Conservation (phyloP, 1,284 basidiomycete species). For the Papiliotrema flavescens region DNA sequence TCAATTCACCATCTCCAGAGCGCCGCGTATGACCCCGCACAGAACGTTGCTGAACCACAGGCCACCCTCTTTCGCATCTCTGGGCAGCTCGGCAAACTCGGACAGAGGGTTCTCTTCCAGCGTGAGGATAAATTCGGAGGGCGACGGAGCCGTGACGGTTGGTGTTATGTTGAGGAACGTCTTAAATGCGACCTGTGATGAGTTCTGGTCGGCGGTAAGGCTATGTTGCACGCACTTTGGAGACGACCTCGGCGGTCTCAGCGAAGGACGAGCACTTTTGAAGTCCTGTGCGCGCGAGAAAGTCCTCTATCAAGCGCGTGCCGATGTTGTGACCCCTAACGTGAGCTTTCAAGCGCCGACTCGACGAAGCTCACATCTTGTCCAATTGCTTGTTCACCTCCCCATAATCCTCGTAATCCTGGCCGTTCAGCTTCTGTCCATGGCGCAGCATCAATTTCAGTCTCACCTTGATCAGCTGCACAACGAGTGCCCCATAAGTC, state of each 20-base stretch:
- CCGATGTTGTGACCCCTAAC: conserved; percentile 98
- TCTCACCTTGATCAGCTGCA: conserved; percentile 81
- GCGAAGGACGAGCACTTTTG: conserved; percentile 85
- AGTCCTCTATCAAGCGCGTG: conserved; percentile 93
- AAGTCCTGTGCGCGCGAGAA: conserved; percentile 82
- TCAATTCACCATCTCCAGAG: conserved; percentile 86
- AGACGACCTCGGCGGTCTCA: conserved; percentile 88
- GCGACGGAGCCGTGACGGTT: conserved; percentile 55
- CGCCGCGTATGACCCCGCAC: conserved; percentile 87
- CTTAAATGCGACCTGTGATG: conserved; percentile 88
- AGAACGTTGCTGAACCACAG: conserved; percentile 96
- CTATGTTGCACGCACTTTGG: conserved; percentile 59
- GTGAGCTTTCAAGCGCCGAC: not conserved
- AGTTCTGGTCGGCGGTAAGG: not conserved
- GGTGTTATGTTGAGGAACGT: conserved; percentile 94
- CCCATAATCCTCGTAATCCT: conserved; percentile 93
- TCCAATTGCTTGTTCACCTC: conserved; percentile 68
- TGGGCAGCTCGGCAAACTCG: conserved; percentile 95
- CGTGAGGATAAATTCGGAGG: conserved; percentile 69
- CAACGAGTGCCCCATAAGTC: conserved; percentile 95
- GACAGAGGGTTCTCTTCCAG: conserved; percentile 95
- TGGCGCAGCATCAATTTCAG: not conserved
- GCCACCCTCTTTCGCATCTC: conserved; percentile 81
- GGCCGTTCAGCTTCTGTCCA: not conserved
- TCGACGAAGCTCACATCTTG: conserved; percentile 53